Base-by-base conservation (phyloP, 208 protist genomes). In the Trypanosomatidae sp. region DNA sequence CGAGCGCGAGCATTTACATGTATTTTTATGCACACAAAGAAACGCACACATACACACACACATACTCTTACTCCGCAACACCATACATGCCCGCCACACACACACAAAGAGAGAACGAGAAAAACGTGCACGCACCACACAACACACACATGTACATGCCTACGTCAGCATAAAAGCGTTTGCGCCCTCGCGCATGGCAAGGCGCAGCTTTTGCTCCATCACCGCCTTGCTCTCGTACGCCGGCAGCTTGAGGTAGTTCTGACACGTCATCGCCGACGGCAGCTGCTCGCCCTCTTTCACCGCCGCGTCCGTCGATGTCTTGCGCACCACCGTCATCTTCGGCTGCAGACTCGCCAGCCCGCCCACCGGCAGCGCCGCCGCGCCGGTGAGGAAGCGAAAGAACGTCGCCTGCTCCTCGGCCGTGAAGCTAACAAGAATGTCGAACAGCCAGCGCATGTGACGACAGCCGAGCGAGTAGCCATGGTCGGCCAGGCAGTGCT, bases 161-260 rank as follows among this genome's bases (percentile, higher is more conserved):
- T 80, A 96, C 18, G 86, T 89, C 0, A 96, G 66, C 16, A 84
- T 46, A 46, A 96, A 96, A 1, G 76, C 73, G 4, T 84, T 76
- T 26, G 49, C 58, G 15, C 89, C 89, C 48, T 94, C 84, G 24
- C 52, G 53, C 47, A 96, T 93, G 11, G 89, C 86, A 26, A 78
- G 70, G 7, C 65, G 60, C n/a, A 96, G 44, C 57, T 96, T 94
- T 24, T 53, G 47, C 33, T 81, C 74, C 81, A 96, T 84, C 33
- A 82, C 64, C 41, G 85, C 57, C 47, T 86, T 83, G 3, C 43
- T 77, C 6, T 76, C 56, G 45, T 91, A 94, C n/a, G 78, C 75
- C 0, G 89, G 89, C 8, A 96, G 69, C 56, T 96, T 96, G 33
- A 96, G 50, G 43, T 94, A 96, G 58, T 96, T 94, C 43, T 92